Base-by-base conservation (phyloP, 495 filamentous ascomycete genomes). In the Corynascus novoguineensis region DNA sequence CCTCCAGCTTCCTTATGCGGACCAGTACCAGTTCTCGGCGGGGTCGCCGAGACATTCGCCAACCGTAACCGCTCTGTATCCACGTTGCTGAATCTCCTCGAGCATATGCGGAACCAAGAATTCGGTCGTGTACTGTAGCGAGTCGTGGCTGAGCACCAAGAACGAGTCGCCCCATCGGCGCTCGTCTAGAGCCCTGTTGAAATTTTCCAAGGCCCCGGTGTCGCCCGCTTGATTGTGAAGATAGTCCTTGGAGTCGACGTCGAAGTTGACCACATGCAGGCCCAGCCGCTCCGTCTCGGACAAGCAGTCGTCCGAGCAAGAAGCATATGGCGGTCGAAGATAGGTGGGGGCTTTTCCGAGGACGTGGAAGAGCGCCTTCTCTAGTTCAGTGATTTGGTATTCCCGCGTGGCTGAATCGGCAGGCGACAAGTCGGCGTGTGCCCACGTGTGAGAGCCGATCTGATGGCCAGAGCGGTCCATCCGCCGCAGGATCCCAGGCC, bases 1-100 rank as follows among this genome's bases (percentile, higher is more conserved):
- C 50, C 1, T 11, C n/a, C n/a, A 7, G 9, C 11, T 15, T 4
- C 5, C 19, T 35, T 10, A 62, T 24, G 40, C 51, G 53, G 27
- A 31, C 59, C 80, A 78, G 59, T 86, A 87, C 85, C 85, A 88
- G 57, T 81, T 78, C 17, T 70, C 72, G 11, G 65, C 59, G 0
- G 83, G 73, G 58, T 86, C 82, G 1, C 73, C 76, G 42, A 87
- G 60, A 63, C 83, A 86, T 59, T 85, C 79, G 0, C 83, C 84
- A 46, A 85, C 74, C 25, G 81, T 80, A 22, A 83, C 81, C 27
- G 69, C 63, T 37, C 44, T 53, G 58, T 68, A 71, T 1, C 74
- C 74, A 22, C 46, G 34, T 4, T 56, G 19, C 25, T 46, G 34
- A 9, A 64, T 62, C 35, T 51, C 50, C 1, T 58, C 44, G 38